Evolutionary conservation across 2,329 filamentous ascomycete genomes (phyloP), one percentile per base, ranked within the genome.

Genomic region (Scorias spongiosa): DNA sequence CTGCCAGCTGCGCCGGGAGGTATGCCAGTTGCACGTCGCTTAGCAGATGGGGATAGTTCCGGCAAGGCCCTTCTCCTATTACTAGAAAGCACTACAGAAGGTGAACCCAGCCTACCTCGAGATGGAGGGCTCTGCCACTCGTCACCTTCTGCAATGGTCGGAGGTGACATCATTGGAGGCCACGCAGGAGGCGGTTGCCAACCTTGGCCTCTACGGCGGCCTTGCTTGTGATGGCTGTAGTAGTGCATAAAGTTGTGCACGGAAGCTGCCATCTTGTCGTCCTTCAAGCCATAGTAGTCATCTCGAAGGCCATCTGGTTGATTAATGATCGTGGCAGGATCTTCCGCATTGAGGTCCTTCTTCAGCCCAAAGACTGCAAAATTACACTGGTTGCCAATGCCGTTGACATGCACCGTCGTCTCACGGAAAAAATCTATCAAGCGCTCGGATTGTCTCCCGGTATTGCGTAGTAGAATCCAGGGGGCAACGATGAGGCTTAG

Each of bases 341-440:
- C 59, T 39, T 61, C 59, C 4, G 66, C 65, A 50, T 71, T 72
- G 40, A 75, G 72, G 17, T 80, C 83, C 60, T 87, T 89, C 62
- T 93, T 88, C 66, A 96, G 96, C 50, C 95, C 85, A 56, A 98
- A 98, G 30, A 94, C 86, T 2, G 91, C 91, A 65, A 95, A 96
- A 1, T 89, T 95, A 63, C 91, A 98, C 10, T 96, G 86, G 51
- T 95, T 89, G 17, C 91, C 91, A 30, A 98, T 74, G 0, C 91
- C 91, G 57, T 98, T 91, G 12, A 98, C 89, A 54, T 98, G 88
- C 17, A 98, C 80, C 0, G 91, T 96, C 54, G 96, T 95, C 59
- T 98, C 91, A 34, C 91, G 80, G 68, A 98, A 96, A 64, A 98
- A 98, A 64, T 98, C 91, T 46, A 96, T 81, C 49, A 98, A 81